These are phyloP conservation scores for Eimeria falciformis DNA, from an alignment of 169 alveolate genomes.

Conservation along the genomic window DNA sequence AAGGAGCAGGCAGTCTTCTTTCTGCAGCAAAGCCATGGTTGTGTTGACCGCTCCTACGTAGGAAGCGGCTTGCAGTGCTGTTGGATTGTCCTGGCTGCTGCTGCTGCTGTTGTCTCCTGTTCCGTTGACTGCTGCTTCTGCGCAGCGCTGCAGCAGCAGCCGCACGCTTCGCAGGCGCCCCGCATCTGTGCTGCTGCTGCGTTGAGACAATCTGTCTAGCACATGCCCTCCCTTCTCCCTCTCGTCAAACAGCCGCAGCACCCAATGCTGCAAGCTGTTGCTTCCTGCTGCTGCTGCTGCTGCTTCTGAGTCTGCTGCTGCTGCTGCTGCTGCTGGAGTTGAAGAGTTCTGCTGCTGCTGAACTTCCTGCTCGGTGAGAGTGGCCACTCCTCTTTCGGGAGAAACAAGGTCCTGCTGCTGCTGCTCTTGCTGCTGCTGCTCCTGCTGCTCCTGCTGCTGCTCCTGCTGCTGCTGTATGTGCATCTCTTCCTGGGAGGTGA, in stretches of 20 bases:
- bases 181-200: conserved; percentile 53
- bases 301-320: conserved; percentile 4
- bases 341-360: neutral
- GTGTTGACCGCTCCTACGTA: conserved; percentile 51
- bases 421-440: conserved; percentile 28
- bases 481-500: neutral
- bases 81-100: neutral
- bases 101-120: neutral
- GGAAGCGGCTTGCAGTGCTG: conserved; percentile 33
- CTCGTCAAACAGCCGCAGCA: conserved; percentile 27
- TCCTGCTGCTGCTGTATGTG: neutral
- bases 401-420: neutral
- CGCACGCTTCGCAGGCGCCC: conserved; percentile 30
- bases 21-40: conserved; percentile 58
- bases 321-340: conserved; percentile 43
- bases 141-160: conserved; percentile 53
- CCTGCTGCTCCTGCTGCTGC: neutral
- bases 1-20: conserved; percentile 23
- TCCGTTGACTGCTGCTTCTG: conserved; percentile 9
- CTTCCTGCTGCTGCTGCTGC: neutral
- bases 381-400: neutral
- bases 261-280: conserved; percentile 3
- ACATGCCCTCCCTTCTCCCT: conserved; percentile 20
- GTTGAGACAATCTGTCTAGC: neutral
- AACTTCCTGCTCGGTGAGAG: neutral